These are phyloP conservation scores for Yarrowia deformans DNA, from an alignment of 805 yeast genomes.

Conservation along the genomic window DNA sequence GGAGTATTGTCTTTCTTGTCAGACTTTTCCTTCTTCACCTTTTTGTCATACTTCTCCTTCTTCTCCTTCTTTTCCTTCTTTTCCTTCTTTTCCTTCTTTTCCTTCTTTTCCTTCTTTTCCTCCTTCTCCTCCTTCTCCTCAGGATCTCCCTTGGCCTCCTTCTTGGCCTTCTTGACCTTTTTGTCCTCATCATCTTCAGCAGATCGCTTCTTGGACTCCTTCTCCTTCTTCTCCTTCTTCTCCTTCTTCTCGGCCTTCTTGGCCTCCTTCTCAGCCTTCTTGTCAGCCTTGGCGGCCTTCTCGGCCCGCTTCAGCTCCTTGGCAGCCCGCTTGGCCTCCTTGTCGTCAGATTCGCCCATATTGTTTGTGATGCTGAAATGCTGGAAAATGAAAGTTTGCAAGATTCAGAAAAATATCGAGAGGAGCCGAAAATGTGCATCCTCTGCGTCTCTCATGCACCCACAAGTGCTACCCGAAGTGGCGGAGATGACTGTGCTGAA, in stretches of 20 bases:
- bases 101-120: slow-evolving; percentile 37
- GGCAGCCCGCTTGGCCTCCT: slow-evolving; percentile 28
- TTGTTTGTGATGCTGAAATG: too few species aligned
- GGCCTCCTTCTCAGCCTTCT: slow-evolving; percentile 12
- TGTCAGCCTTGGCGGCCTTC: slow-evolving; percentile 3
- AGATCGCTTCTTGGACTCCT: background rate
- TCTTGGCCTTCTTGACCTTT: slow-evolving; percentile 11
- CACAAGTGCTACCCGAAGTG: too few species aligned
- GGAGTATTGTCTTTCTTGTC: background rate
- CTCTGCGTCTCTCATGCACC: background rate
- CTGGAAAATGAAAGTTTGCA: background rate
- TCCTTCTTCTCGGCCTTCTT: slow-evolving; percentile 9
- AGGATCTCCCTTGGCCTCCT: background rate
- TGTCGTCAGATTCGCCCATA: slow-evolving; percentile 7
- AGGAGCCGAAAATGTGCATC: slow-evolving; percentile 18
- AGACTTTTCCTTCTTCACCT: background rate
- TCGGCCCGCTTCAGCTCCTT: slow-evolving; percentile 5
- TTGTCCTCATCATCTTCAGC: background rate
- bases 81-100: slow-evolving; percentile 37
- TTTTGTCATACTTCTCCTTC: slow-evolving; percentile 31
- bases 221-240: slow-evolving; percentile 20
- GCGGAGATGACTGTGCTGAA: too few species aligned
- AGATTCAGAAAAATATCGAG: background rate
- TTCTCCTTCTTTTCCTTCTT: slow-evolving; percentile 35
- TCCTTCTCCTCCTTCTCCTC: slow-evolving; percentile 36